Evolutionary conservation across 2,329 filamentous ascomycete genomes (phyloP).

Genomic region (Colletotrichum orchidophilum): DNA sequence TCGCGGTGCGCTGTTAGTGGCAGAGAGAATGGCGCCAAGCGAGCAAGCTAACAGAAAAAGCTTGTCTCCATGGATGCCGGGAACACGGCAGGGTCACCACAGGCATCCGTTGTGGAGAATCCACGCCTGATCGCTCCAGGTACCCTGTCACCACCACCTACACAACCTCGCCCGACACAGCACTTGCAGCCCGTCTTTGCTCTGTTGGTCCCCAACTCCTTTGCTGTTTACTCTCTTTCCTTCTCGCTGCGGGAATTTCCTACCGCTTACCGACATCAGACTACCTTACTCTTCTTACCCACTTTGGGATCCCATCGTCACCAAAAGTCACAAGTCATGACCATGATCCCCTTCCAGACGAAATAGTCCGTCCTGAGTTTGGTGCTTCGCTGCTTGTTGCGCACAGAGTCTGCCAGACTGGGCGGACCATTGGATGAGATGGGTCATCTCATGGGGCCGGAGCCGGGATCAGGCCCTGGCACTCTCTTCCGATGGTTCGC

Average conservation of each 20-base stretch:
- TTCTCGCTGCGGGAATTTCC: not conserved
- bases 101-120: conserved; percentile 16
- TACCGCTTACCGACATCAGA: not conserved
- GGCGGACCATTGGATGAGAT: conserved; percentile 22
- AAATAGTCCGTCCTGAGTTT: not conserved
- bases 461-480: conserved; percentile 7
- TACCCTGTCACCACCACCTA: not conserved
- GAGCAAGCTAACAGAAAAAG: conserved; percentile 24
- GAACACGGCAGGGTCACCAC: conserved; percentile 30
- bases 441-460: not conserved
- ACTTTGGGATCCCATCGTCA: no score
- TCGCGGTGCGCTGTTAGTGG: conserved; percentile 18
- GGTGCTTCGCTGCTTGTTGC: not conserved
- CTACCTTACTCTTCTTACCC: not conserved
- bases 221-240: not conserved
- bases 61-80: conserved; percentile 34
- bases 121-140: not conserved
- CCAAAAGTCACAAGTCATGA: not conserved
- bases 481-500: conserved; percentile 14
- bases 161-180: not conserved
- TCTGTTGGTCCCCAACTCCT: not conserved
- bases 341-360: not conserved
- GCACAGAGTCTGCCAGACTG: conserved; percentile 4
- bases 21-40: conserved; percentile 24
- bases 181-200: not conserved